Base-by-base conservation (phyloP, 1,139 yeast genomes). In the Taphrina sp. region DNA sequence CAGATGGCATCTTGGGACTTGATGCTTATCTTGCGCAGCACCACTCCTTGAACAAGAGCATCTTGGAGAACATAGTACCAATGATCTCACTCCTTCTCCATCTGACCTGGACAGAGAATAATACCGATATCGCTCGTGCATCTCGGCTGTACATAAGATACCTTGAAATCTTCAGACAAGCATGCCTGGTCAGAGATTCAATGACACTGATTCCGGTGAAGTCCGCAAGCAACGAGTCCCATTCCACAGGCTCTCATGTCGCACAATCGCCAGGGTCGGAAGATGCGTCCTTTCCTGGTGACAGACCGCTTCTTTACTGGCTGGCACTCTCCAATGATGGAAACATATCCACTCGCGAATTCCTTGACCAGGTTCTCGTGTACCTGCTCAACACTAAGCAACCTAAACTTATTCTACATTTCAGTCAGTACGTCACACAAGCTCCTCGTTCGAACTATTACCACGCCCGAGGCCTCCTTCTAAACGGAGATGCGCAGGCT, bases 341-440 rank as follows among this genome's bases (percentile, higher is more conserved):
- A 23, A 33, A 37, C 8, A 12, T 49, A 5, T 34, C 46, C 8
- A 22, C 26, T 16, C 38, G 39, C 4, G 46, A 38, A 10, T 49
- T 49, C 17, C 46, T 49, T 14, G 54, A 49, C 8, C 33, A 22
- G 16, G 22, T 34, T 2, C n/a, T 49, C 22, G 46, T 39, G 8
- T 24, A n/a, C 16, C 46, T 49, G 5, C 14, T 49, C 33, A 39
- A 33, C 33, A 16, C 3, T 12, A 16, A 23, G 14, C 46, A 49
- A 16, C 41, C 36, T 8, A 5, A 17, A n/a, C 22, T 26, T 24
- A 46, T 46, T 3, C 39, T 29, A 12, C 39, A 16, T 7, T 49
- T 49, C 19, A 34, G 39, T 16, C n/a, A 7, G 4, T 49, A n/a
- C 23, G 46, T 17, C 23, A 17, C 14, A 23, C 12, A 34, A 5